A percentile compares a stretch with the other conserved stretches of the same genome.
These are phyloP conservation scores for Hyaloperonospora arabidopsidis DNA, from an alignment of 352 stramenopile species.

Conservation along the genomic window DNA sequence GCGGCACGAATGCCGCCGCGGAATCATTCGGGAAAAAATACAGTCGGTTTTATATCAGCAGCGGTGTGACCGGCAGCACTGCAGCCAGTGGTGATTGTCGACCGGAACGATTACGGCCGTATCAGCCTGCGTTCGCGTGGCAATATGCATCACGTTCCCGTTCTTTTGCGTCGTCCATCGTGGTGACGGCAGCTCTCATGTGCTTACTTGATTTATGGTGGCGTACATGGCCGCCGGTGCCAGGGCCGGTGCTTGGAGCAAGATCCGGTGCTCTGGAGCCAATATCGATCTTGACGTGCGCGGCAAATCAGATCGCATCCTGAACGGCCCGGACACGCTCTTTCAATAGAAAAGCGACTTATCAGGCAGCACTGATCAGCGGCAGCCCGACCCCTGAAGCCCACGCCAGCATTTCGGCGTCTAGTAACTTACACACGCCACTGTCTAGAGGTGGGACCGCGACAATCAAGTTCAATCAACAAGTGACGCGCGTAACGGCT, in stretches of 20 bases:
- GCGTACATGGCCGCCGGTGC: not conserved
- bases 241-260: slow-evolving; percentile 1
- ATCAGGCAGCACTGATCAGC: no score
- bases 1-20: slow-evolving; percentile 2
- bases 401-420: no score
- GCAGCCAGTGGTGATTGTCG: slow-evolving; percentile 4
- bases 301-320: slow-evolving; percentile 16
- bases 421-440: no score
- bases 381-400: no score
- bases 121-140: not conserved
- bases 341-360: no score
- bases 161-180: not conserved
- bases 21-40: slow-evolving; percentile 28
- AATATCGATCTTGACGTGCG: slow-evolving; percentile 14
- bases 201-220: slow-evolving; percentile 11
- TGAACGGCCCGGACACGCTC: no score
- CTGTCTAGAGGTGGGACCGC: no score
- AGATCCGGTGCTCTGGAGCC: slow-evolving; percentile 4
- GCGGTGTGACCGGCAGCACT: slow-evolving; percentile 4
- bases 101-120: slow-evolving; percentile 4
- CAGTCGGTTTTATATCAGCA: slow-evolving; percentile 15
- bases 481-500: no score
- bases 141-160: not conserved
- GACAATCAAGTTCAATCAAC: no score
- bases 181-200: not conserved